A percentile compares a stretch with the other conserved stretches of the same genome.
Conservation (phyloP, 2,329 filamentous ascomycete species). For the Aspergillus quadricinctus region DNA sequence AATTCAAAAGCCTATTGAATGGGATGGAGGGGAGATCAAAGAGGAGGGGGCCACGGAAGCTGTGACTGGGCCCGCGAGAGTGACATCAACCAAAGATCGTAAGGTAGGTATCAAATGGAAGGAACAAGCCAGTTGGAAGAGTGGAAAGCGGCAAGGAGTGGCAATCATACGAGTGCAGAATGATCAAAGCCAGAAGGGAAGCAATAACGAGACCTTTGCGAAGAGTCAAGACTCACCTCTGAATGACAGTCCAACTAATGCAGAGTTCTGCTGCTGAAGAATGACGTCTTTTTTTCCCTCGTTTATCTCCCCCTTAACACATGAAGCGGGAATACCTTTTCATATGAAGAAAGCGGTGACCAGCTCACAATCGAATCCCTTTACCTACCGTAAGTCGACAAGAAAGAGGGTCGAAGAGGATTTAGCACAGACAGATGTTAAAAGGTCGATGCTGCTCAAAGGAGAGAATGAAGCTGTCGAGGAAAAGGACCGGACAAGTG, state of each 20-base stretch:
- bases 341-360: slow-evolving; percentile 8
- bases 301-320: slow-evolving; percentile 10
- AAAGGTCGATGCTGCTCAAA: slow-evolving; percentile 1
- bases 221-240: slow-evolving; percentile 8
- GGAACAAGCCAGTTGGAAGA: not conserved
- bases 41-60: slow-evolving; percentile 15
- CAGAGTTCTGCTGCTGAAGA: slow-evolving; percentile 5
- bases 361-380: not conserved
- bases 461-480: slow-evolving; percentile 5
- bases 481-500: slow-evolving; percentile 19
- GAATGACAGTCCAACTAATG: slow-evolving; percentile 10
- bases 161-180: not conserved
- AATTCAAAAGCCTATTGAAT: not conserved
- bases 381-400: not conserved
- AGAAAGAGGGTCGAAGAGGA: not conserved
- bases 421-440: not conserved
- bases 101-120: slow-evolving; percentile 8
- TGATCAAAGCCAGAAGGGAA: not conserved
- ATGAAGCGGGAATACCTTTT: slow-evolving; percentile 12
- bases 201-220: not conserved
- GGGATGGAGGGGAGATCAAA: slow-evolving; percentile 2
- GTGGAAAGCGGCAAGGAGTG: slow-evolving; percentile 3
- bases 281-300: slow-evolving; percentile 14
- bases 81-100: slow-evolving; percentile 12
- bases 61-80: slow-evolving; percentile 15